These are phyloP conservation scores for Glomus cerebriforme DNA, from an alignment of 192 early-diverging fungal genomes.

Conservation along the genomic window DNA sequence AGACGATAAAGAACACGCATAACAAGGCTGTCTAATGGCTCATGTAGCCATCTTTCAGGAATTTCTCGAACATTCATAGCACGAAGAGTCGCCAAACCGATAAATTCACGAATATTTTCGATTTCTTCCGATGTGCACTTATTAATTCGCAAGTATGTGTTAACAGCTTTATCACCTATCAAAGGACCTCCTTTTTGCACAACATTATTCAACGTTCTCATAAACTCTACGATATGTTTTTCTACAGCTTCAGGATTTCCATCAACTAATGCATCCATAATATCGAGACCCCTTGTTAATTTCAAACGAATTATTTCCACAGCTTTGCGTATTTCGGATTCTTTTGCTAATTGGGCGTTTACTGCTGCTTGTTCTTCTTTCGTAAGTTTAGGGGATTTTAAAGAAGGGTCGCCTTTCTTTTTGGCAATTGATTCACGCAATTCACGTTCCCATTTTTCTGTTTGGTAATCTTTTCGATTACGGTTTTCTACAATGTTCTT, in stretches of 20 bases:
- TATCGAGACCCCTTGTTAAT: slow-evolving; percentile 64
- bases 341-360: slow-evolving; percentile 70
- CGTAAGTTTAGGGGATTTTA: slow-evolving; percentile 54
- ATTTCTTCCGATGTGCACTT: slow-evolving; percentile 46
- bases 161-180: slow-evolving; percentile 57
- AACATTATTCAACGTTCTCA: slow-evolving; percentile 57
- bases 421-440: slow-evolving; percentile 73
- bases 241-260: slow-evolving; percentile 60
- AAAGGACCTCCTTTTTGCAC: slow-evolving; percentile 54
- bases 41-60: slow-evolving; percentile 51
- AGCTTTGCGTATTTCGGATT: slow-evolving; percentile 65
- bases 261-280: slow-evolving; percentile 63
- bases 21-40: slow-evolving; percentile 50
- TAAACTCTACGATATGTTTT: slow-evolving; percentile 58
- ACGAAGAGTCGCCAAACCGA: slow-evolving; percentile 56
- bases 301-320: slow-evolving; percentile 56
- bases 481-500: slow-evolving; percentile 49
- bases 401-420: slow-evolving; percentile 51
- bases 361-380: slow-evolving; percentile 79
- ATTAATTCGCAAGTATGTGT: slow-evolving; percentile 59
- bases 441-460: slow-evolving; percentile 81
- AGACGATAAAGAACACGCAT: slow-evolving; percentile 69
- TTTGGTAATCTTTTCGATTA: slow-evolving; percentile 57
- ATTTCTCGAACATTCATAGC: slow-evolving; percentile 46
- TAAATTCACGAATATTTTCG: slow-evolving; percentile 41